Evolutionary conservation across 768 basidiomycete species (phyloP), one percentile per base, ranked within the genome.

Genomic region (Trametes coccinea): DNA sequence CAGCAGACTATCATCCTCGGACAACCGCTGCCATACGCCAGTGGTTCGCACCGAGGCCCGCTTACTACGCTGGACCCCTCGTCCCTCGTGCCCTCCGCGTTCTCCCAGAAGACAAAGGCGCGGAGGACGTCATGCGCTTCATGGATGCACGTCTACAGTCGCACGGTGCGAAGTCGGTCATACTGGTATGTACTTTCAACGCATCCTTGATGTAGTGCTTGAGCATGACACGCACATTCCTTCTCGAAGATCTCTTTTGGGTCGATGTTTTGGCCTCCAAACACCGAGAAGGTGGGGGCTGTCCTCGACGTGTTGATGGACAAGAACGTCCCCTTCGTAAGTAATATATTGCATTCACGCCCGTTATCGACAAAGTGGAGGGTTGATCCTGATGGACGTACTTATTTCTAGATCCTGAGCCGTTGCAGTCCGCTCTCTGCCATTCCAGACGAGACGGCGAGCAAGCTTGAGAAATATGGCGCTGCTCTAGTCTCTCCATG

Each of bases 231-330:
- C 47, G 6, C 14, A 5, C 34, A 11, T 37, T 37, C 6, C 6
- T 11, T 37, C 34, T 37, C 3, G 5, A 14, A 59, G 58, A 29
- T 50, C 13, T 43, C 58, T 13, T 59, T 59, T 11, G 58, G 58
- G 11, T 52, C 49, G 11, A 46, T 47, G 17, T 59, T 59, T 22
- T 59, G 58, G 58, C 51, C 58, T 8, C 14, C 58, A 14, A 48
- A 59, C 17, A 37, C 50, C 5, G 49, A 39, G 3, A 59, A 59
- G 48, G 29, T 59, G 16, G 46, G 48, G 5, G 57, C 48, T 2
- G 29, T 59, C 6, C 50, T 59, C 39, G 33, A 59, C 31, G 47
- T 51, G 5, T 22, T 59, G 14, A 51, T 59, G 31, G 57, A 58
- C 4, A 58, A 39, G 34, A 31, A 58, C 9, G 37, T 48, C 3